Percentiles rank a stretch among this genome's conserved stretches.
phyloP scores from a whole-genome alignment of 306 rosid species.

The Lotus japonicus region DNA sequence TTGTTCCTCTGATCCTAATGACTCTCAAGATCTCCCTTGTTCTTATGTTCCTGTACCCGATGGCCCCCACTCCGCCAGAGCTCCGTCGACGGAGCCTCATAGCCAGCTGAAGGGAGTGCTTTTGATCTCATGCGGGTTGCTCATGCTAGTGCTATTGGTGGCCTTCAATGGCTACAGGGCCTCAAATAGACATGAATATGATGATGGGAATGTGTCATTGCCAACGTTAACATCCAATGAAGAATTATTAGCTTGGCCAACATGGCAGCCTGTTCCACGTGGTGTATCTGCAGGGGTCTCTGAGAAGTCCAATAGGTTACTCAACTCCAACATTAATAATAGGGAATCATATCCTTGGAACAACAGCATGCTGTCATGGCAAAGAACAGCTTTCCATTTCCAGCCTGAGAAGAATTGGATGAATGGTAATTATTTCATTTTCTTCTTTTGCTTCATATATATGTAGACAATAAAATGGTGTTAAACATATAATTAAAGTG shows the following conservation, averaged over 20 bases:
- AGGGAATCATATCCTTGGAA: conserved; percentile 53
- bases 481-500: no score
- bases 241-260: not conserved
- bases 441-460: no score
- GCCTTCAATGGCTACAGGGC: conserved; percentile 17
- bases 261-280: conserved; percentile 53
- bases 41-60: conserved; percentile 31
- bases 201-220: not conserved
- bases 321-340: not conserved
- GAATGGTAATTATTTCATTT: conserved; percentile 48
- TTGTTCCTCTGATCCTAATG: not conserved
- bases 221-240: not conserved
- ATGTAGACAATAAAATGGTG: no score
- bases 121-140: conserved; percentile 32
- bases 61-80: conserved; percentile 7
- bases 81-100: not conserved
- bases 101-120: conserved; percentile 15
- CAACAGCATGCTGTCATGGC: conserved; percentile 77
- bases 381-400: conserved; percentile 82
- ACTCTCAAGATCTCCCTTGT: conserved; percentile 15
- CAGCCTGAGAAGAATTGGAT: conserved; percentile 92
- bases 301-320: conserved; percentile 42
- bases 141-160: conserved; percentile 35
- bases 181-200: not conserved
- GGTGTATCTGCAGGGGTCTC: conserved; percentile 69